Evolutionary conservation across 345 rosid genomes (phyloP), one percentile per base, ranked within the genome.

Genomic region (Salix arbutifolia): DNA sequence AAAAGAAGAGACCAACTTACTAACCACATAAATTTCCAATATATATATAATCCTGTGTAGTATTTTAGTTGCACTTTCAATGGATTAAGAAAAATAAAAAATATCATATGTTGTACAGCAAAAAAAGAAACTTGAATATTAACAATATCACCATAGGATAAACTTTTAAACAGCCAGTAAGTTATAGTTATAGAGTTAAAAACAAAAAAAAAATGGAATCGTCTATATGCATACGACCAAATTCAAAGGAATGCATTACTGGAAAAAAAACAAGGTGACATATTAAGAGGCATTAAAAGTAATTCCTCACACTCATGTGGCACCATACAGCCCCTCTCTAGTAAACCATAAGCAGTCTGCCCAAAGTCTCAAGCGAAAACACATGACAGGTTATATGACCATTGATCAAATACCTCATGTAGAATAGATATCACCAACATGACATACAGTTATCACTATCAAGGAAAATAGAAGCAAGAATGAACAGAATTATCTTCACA

Each of bases 381-480:
- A 42, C 46, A 42, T 9, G 46, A 42, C 14, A 42, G 46, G 6
- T 38, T 42, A 42, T 42, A 10, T 19, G 31, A n/a, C 69, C 18
- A 44, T 33, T 53, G 56, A 75, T 67, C 70, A 61, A 72, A 56
- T 80, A 93, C 99, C 96, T 94, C 97, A 67, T 94, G 99, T 72
- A 94, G 85, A 78, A 94, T 85, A 71, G 99, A 90, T 66, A 94
- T 88, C 99, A 94, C 25, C 21, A 52, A 61, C 37, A 64, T 46
- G 25, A 25, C 33, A 35, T 21, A 38, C 46, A 33, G n/a, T 14
- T 76, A 25, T 46, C 46, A 72, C 48, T 19, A 64, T 58, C 23
- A 67, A 37, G 19, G 40, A 23, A 48, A 71, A 8, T 8, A 40
- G 11, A 8, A 21, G 25, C 21, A 61, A 25, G 50, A 81, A 56